A percentile compares a stretch with the other conserved stretches of the same genome.
phyloP scores from a whole-genome alignment of 78 protist genomes.

The Mastigamoeba balamuthi region DNA sequence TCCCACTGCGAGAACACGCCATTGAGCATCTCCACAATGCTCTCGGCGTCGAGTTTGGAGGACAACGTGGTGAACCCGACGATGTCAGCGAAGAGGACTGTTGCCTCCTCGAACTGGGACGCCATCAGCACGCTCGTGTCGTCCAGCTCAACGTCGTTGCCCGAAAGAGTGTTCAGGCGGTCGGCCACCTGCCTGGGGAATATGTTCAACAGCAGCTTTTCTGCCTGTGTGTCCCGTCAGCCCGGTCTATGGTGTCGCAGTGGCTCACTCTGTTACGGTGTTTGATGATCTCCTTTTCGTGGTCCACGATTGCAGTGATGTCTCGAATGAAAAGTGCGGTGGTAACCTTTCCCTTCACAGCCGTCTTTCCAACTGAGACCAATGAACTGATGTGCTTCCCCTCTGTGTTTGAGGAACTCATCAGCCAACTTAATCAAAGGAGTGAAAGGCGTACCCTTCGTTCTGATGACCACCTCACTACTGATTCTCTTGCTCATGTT shows the following conservation, averaged over 20 bases:
- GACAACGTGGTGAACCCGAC: conserved; percentile 62
- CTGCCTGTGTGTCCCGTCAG: too few relatives aligned
- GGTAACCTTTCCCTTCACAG: neutral
- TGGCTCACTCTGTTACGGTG: neutral
- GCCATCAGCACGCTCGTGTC: conserved; percentile 10
- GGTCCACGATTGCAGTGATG: neutral
- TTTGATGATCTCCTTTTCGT: neutral
- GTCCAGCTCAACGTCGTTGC: neutral
- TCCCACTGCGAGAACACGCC: conserved; percentile 24
- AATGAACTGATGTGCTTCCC: too few relatives aligned
- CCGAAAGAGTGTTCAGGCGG: neutral
- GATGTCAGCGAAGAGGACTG: conserved; percentile 60
- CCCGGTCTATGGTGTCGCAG: too few relatives aligned
- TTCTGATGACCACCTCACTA: too few relatives aligned
- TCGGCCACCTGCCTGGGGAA: conserved; percentile 22
- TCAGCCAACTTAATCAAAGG: too few relatives aligned
- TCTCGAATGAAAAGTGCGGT: neutral
- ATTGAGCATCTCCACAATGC: conserved; percentile 44
- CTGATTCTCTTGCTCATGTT: too few relatives aligned
- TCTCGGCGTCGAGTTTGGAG: conserved; percentile 30
- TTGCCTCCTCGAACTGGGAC: conserved; percentile 16
- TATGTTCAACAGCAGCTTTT: conserved; percentile 10
- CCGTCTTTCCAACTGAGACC: neutral
- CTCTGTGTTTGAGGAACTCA: too few relatives aligned
- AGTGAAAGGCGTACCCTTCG: too few relatives aligned